Base-by-base conservation (phyloP, 2,329 filamentous ascomycete genomes). In the Phialocephala sp. region DNA sequence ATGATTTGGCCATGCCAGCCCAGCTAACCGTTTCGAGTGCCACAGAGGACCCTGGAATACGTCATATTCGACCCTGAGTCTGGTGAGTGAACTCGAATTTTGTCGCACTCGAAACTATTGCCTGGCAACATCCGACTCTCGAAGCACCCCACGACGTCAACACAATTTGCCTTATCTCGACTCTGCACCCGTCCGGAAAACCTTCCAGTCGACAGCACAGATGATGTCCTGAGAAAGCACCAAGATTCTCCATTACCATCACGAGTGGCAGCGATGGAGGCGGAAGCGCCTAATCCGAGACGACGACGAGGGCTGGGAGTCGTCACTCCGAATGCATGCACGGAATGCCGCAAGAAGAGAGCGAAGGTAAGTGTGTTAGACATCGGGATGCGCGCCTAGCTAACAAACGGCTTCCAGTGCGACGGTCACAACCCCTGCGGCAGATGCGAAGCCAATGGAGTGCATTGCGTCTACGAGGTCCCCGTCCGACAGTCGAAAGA, bases 401-500 rank as follows among this genome's bases (percentile, higher is more conserved):
- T 66, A n/a, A 66, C 18, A 18, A 20, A n/a, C 24, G 35, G 22
- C 39, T 41, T 58, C 73, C 22, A 87, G 85, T 89, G 87, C 72
- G 87, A 89, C 71, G 87, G 87, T 8, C 79, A 83, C 58, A 81
- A 73, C 35, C 87, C 75, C 1, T 77, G 75, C 62, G 72, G 70
- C 36, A 86, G 87, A 66, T 89, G 87, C 76, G 81, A 79, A 65
- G 69, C 77, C 0, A 86, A 88, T 80, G 76, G 55, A 68, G 83
- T 82, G 45, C 82, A 87, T 27, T 89, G 87, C 67, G 73, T 87
- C 27, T 89, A 89, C 77, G 86, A 89, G 69, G 74, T 87, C 8
- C 87, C 87, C 0, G 83, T 89, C 5, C 85, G 87, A 54, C 86
- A 88, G 69, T 88, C 86, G 12, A 89, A 89, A 67, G 87, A 89